Base-by-base conservation (phyloP, 768 basidiomycete genomes). In the Galerina marginata region DNA sequence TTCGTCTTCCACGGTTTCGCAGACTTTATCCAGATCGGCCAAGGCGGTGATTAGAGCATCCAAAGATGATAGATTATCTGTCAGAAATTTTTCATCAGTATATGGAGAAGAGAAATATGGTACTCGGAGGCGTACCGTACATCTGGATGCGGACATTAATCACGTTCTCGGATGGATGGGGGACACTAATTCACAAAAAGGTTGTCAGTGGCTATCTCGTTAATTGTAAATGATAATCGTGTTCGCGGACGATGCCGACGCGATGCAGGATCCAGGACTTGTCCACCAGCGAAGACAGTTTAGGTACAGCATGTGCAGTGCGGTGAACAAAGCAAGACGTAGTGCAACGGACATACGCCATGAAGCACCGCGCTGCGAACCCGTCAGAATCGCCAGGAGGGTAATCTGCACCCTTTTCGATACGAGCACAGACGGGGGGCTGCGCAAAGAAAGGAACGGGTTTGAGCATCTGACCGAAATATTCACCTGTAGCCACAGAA, bases 101-200 rank as follows among this genome's bases (percentile, higher is more conserved):
- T 33, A 55, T 16, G 23, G 49, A 11, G 42, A 42, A 48, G n/a
- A 48, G 42, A 46, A 38, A 53, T 39, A 59, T 55, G 59, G 16
- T 26, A 45, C 33, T n/a, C 15, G 25, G 20, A 4, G 26, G 81
- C 95, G 62, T 68, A 98, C 95, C 95, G 67, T 98, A 97, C 96
- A 99, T 99, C 85, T 99, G 96, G 61, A 99, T 94, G n/a, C 97
- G 92, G 26, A 99, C 79, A 69, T 98, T 93, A 68, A 99, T 97
- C 67, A 91, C 89, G 66, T 93, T 92, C 79, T 99, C 97, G 9
- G 96, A 97, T 3, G 97, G 97, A 79, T 99, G 97, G 2, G 97
- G 97, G 37, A 85, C 90, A 67, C 92, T 93, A 66, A 12, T 15
- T 20, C 16, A 51, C 29, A 33, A 38, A 33, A 15, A 36, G 37